A percentile compares a stretch with the other conserved stretches of the same genome.
These are phyloP conservation scores for Teunomyces kruisii DNA, from an alignment of 805 yeast genomes.

Conservation along the genomic window DNA sequence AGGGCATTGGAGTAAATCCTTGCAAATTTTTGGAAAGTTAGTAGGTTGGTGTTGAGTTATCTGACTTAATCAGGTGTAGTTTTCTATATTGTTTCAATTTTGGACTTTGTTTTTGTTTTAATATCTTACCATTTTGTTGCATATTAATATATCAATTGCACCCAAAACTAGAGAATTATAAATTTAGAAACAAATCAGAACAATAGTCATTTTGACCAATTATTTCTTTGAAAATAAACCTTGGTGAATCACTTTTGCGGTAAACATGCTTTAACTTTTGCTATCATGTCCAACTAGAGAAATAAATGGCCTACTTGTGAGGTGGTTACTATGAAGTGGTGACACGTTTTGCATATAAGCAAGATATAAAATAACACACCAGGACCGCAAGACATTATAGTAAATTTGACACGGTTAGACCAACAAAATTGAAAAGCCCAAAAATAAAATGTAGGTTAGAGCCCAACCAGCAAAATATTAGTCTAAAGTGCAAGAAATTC, in stretches of 20 bases:
- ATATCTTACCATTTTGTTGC: background rate
- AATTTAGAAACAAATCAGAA: too few species aligned
- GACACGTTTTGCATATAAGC: background rate
- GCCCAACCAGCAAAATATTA: background rate
- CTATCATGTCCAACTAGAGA: too few species aligned
- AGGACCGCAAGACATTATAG: background rate
- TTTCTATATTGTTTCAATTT: too few species aligned
- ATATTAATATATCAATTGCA: background rate
- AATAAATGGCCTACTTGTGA: too few species aligned
- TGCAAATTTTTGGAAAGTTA: too few species aligned
- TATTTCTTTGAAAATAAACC: too few species aligned
- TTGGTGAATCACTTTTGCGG: too few species aligned
- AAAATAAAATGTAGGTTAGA: background rate
- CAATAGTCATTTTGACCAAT: too few species aligned
- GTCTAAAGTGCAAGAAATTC: background rate
- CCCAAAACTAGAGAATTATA: background rate
- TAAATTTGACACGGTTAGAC: background rate
- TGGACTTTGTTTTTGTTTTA: background rate
- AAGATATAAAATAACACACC: background rate
- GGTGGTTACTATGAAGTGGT: background rate
- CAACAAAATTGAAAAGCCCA: slow-evolving; percentile 2
- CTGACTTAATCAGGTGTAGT: too few species aligned
- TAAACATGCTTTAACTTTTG: too few species aligned
- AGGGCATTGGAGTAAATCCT: too few species aligned
- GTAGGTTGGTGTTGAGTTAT: too few species aligned